These are phyloP conservation scores for Lactifluus volemus DNA, from an alignment of 768 basidiomycete species.

Conservation along the genomic window DNA sequence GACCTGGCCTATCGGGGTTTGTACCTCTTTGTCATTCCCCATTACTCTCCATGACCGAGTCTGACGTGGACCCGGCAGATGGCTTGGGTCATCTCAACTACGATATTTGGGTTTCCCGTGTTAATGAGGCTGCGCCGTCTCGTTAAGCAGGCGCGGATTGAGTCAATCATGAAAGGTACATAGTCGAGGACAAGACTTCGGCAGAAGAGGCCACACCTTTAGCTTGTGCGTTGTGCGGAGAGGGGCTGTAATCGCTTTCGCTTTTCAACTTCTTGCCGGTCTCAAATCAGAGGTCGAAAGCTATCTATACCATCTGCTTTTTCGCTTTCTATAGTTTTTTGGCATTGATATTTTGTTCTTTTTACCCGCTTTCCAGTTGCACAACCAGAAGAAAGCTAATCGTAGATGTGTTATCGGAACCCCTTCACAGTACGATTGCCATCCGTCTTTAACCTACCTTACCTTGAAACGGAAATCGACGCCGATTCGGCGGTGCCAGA, in stretches of 20 bases:
- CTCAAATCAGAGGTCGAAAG: neutral
- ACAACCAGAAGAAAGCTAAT: no score
- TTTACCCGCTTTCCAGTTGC: no score
- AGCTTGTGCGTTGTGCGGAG: no score
- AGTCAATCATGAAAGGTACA: constrained; percentile 66
- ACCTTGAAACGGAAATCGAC: neutral
- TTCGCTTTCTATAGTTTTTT: neutral
- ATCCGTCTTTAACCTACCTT: neutral
- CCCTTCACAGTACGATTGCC: neutral
- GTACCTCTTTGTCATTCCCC: constrained; percentile 20
- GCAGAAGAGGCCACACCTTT: no score
- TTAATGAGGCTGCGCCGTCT: constrained; percentile 45
- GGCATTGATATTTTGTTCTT: no score
- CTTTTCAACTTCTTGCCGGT: no score
- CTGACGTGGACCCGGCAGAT: constrained; percentile 29
- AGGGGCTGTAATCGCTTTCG: no score
- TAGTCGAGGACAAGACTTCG: constrained; percentile 27
- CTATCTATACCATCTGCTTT: neutral
- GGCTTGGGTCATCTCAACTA: constrained; percentile 43
- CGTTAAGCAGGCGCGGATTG: constrained; percentile 61
- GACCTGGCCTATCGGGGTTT: constrained; percentile 33
- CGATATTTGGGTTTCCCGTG: constrained; percentile 47
- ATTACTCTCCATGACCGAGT: neutral
- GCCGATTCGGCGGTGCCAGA: no score
- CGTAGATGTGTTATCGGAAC: neutral